Evolutionary conservation across 2,329 filamentous ascomycete genomes (phyloP).

Genomic region (Diaporthe sp.): DNA sequence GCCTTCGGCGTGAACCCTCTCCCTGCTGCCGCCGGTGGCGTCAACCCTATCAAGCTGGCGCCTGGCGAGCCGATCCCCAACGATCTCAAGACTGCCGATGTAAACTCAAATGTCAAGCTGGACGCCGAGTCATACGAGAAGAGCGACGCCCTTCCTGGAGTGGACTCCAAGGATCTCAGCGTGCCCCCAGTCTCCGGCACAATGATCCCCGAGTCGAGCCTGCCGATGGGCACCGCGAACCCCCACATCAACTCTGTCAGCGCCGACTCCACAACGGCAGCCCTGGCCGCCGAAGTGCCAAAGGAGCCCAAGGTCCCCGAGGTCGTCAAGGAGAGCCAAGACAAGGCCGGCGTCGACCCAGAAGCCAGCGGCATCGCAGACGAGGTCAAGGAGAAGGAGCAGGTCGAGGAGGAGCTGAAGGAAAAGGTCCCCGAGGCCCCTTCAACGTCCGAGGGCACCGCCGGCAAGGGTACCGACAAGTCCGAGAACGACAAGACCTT

Average conservation of each 20-base stretch:
- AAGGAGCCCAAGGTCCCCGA: conserved; percentile 67
- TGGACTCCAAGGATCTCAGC: conserved; percentile 50
- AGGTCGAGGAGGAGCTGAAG: conserved; percentile 77
- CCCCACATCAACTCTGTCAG: conserved; percentile 63
- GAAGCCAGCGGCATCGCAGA: conserved; percentile 74
- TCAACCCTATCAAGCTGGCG: conserved; percentile 83
- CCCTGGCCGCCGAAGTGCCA: conserved; percentile 75
- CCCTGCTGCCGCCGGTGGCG: conserved; percentile 69
- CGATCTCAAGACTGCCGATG: conserved; percentile 73
- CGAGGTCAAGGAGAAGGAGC: conserved; percentile 77
- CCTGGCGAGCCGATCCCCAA: conserved; percentile 86
- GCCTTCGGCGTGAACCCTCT: conserved; percentile 70
- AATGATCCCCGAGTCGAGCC: conserved; percentile 84
- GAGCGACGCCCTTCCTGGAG: conserved; percentile 71
- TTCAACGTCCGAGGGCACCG: conserved; percentile 66
- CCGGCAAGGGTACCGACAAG: conserved; percentile 64
- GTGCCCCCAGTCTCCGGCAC: conserved; percentile 68
- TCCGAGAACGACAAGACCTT: conserved; percentile 56
- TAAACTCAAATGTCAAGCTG: conserved; percentile 77
- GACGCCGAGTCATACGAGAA: conserved; percentile 91
- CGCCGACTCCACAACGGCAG: conserved; percentile 73
- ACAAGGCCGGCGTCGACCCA: conserved; percentile 70
- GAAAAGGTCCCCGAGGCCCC: conserved; percentile 71
- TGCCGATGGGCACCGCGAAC: conserved; percentile 68
- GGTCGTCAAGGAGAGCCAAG: conserved; percentile 78